Evolutionary conservation across 2,329 filamentous ascomycete species (phyloP).

Genomic region (Dactylonectria macrodidyma): DNA sequence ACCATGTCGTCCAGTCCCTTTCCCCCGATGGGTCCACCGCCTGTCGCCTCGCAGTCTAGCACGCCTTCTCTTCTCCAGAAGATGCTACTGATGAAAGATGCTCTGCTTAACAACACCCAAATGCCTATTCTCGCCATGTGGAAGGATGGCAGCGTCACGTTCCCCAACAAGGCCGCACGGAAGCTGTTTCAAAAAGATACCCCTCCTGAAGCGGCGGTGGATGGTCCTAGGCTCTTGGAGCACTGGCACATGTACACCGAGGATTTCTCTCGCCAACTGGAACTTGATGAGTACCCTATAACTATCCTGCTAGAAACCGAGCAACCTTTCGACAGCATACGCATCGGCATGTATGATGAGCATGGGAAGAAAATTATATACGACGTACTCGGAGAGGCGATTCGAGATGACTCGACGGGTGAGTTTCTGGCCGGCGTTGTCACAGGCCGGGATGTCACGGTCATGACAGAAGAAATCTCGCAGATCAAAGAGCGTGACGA

Average conservation of each 20-base stretch:
- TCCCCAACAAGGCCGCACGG: conserved; percentile 78
- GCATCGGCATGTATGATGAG: conserved; percentile 74
- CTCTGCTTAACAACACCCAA: conserved; percentile 80
- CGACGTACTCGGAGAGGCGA: conserved; percentile 77
- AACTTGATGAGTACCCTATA: conserved; percentile 76
- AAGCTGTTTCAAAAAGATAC: conserved; percentile 63
- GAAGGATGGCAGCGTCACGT: conserved; percentile 82
- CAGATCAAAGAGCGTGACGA: conserved; percentile 80
- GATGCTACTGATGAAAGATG: conserved; percentile 82
- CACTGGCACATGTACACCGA: conserved; percentile 76
- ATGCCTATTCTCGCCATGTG: conserved; percentile 86
- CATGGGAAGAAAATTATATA: conserved; percentile 69
- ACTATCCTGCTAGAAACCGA: conserved; percentile 74
- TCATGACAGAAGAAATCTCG: conserved; percentile 77
- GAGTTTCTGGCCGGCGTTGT: conserved; percentile 83
- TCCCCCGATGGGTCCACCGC: conserved; percentile 77
- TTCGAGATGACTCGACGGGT: conserved; percentile 76
- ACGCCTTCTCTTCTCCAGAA: conserved; percentile 80
- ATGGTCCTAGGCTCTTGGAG: conserved; percentile 70
- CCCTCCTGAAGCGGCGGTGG: conserved; percentile 57
- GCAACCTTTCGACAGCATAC: conserved; percentile 69
- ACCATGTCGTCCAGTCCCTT: conserved; percentile 72
- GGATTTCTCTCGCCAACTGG: conserved; percentile 73
- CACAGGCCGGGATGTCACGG: conserved; percentile 80
- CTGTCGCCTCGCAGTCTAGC: conserved; percentile 66